Conservation (phyloP, 371 early-diverging fungal species). For the Rhizomucor pusillus region DNA sequence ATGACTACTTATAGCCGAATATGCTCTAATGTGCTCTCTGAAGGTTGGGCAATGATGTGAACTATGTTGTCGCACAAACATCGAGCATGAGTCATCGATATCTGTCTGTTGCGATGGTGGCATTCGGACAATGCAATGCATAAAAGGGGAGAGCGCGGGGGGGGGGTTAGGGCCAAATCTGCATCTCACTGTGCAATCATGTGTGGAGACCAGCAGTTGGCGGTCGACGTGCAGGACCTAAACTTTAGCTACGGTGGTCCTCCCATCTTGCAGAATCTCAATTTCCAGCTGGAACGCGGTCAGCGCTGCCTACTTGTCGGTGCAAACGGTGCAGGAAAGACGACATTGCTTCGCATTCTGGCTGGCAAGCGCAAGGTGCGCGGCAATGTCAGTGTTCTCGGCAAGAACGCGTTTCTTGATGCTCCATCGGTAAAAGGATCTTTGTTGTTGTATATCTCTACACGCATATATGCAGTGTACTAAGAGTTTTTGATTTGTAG, state of each 20-base stretch:
- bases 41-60: no score
- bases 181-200: no score
- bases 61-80: no score
- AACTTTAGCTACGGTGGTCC: slow-evolving; percentile 63
- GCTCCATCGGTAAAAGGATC: slow-evolving; percentile 33
- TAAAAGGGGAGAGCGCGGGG: no score
- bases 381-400: slow-evolving; percentile 55
- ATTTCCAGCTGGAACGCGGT: slow-evolving; percentile 51
- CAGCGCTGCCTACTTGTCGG: slow-evolving; percentile 61
- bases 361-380: slow-evolving; percentile 70
- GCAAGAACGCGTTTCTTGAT: slow-evolving; percentile 67
- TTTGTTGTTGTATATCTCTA: not conserved
- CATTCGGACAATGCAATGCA: no score
- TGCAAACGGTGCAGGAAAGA: slow-evolving; percentile 70
- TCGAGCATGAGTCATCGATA: no score
- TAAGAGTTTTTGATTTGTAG: slow-evolving; percentile 18
- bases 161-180: no score
- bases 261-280: slow-evolving; percentile 52
- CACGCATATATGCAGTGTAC: not conserved
- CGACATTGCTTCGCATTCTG: slow-evolving; percentile 62
- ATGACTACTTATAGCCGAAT: no score
- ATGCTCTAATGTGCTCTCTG: no score
- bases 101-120: no score
- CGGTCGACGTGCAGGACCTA: slow-evolving; percentile 41
- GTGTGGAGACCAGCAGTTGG: not conserved